These are phyloP conservation scores for Pseudogymnoascus sp. DNA, from an alignment of 2,329 filamentous ascomycete species.

Conservation along the genomic window DNA sequence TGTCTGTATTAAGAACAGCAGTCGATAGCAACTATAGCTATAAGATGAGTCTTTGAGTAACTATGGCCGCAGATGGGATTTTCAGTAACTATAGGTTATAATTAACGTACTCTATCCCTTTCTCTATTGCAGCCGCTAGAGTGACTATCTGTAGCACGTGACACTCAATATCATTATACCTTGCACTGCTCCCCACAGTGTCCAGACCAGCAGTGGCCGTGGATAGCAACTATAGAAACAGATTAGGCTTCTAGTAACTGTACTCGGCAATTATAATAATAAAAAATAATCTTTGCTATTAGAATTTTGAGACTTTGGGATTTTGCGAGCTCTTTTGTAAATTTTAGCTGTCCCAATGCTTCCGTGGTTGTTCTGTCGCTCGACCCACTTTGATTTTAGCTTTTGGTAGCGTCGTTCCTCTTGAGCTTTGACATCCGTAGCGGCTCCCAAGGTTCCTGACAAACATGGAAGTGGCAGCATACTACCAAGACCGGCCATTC, in stretches of 20 bases:
- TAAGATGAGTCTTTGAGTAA: background rate
- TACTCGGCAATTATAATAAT: background rate
- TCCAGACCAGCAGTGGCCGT: background rate
- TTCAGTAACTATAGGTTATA: background rate
- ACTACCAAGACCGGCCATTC: background rate
- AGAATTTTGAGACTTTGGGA: too few species aligned
- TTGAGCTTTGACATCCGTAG: background rate
- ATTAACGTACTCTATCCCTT: background rate
- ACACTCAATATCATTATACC: background rate
- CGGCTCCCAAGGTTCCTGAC: background rate
- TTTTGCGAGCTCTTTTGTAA: background rate
- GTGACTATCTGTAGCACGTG: background rate
- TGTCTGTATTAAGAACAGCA: background rate
- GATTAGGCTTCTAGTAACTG: background rate
- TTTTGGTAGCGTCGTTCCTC: background rate
- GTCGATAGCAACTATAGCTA: background rate
- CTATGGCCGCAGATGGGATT: background rate
- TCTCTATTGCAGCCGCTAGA: background rate
- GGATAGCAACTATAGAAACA: background rate
- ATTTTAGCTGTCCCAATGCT: background rate
- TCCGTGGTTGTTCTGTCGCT: background rate
- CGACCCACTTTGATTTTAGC: background rate
- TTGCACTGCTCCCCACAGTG: background rate
- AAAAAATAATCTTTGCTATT: background rate
- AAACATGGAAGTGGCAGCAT: background rate